These are phyloP conservation scores for Poterioochromonas sp. DNA, from an alignment of 352 stramenopile species.

Conservation along the genomic window DNA sequence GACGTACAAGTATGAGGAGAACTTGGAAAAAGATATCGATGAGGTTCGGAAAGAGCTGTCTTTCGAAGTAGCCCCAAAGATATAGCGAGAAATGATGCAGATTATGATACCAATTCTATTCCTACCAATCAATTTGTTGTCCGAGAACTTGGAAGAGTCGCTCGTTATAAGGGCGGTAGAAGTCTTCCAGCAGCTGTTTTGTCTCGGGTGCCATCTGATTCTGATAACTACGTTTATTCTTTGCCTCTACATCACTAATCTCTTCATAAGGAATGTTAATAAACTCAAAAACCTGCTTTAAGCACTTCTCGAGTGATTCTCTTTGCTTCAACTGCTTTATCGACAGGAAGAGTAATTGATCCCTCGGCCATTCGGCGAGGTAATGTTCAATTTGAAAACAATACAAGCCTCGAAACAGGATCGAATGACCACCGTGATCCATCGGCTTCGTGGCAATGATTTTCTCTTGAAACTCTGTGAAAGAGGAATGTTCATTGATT, in stretches of 20 bases:
- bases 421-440: slow-evolving; percentile 65
- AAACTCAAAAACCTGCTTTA: slow-evolving; percentile 15
- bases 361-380: neutral
- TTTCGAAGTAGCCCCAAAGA: neutral
- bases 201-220: neutral
- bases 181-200: slow-evolving; percentile 50
- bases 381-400: slow-evolving; percentile 1
- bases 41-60: neutral
- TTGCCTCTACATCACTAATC: neutral
- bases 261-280: neutral
- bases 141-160: slow-evolving; percentile 61
- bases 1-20: neutral
- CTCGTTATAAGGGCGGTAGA: slow-evolving; percentile 68
- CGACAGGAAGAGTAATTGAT: slow-evolving; percentile 6
- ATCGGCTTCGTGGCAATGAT: slow-evolving; percentile 24
- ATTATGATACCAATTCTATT: no score
- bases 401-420: slow-evolving; percentile 39
- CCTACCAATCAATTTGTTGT: slow-evolving; percentile 7
- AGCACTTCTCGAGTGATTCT: neutral
- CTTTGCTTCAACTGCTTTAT: neutral
- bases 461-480: neutral
- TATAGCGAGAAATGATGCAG: no score
- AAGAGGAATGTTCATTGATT: neutral
- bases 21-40: neutral
- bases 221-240: slow-evolving; percentile 19